These are phyloP conservation scores for Brassica cretica DNA, from an alignment of 345 rosid genomes.

Conservation along the genomic window DNA sequence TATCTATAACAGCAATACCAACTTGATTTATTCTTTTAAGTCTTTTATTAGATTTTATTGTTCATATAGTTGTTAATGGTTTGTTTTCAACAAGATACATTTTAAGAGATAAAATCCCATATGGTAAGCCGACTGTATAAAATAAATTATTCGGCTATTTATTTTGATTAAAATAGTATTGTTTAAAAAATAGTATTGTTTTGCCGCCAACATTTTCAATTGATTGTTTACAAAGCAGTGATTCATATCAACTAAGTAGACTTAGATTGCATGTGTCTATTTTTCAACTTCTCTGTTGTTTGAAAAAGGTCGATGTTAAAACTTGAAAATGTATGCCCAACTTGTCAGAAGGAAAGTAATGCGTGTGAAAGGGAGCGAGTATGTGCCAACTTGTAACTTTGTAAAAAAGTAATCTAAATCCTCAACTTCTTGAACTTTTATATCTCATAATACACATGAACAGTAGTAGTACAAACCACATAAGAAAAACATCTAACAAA, in stretches of 20 bases:
- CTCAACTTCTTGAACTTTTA: not conserved
- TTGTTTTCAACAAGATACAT: not conserved
- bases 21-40: not conserved
- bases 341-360: not conserved
- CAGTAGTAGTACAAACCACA: not conserved
- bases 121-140: not conserved
- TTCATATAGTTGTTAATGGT: not conserved
- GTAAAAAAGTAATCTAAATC: not conserved
- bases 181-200: too few species aligned
- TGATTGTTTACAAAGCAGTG: not conserved
- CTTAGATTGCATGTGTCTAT: not conserved
- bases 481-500: slow-evolving; percentile 7
- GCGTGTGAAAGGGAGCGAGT: not conserved
- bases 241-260: not conserved
- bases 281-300: not conserved
- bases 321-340: slow-evolving; percentile 24
- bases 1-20: not conserved
- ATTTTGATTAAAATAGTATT: not conserved
- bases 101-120: not conserved
- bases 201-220: not conserved
- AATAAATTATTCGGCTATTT: not conserved
- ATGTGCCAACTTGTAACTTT: slow-evolving; percentile 12
- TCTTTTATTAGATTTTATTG: not conserved
- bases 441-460: not conserved
- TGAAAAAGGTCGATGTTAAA: not conserved